Conservation (phyloP, 495 filamentous ascomycete species). For the Hypoxylon crocopeplum region DNA sequence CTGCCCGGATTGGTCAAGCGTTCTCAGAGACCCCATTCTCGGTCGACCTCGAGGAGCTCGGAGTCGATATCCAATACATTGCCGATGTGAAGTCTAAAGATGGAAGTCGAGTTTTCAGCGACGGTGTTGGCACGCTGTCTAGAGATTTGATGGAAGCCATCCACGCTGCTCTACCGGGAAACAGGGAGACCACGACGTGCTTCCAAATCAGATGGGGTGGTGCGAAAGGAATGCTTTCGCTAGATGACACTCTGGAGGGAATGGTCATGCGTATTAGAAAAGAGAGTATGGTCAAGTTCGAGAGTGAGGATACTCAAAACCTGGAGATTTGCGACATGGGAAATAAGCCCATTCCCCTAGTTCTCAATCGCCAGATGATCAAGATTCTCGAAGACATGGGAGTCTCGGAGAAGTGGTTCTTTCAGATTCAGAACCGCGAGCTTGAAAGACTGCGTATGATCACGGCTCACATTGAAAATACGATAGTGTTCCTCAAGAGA, state of each 20-base stretch:
- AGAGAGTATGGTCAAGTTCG: constrained; percentile 81
- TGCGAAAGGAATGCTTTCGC: constrained; percentile 75
- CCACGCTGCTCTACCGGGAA: constrained; percentile 51
- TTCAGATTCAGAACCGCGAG: constrained; percentile 63
- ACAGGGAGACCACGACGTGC: constrained; percentile 59
- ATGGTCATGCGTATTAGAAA: constrained; percentile 61
- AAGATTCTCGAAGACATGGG: constrained; percentile 81
- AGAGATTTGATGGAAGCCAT: constrained; percentile 59
- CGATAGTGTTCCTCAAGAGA: constrained; percentile 65
- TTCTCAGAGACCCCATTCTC: constrained; percentile 77
- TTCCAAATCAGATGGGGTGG: constrained; percentile 76
- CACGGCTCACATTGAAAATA: constrained; percentile 60
- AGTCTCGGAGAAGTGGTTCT: constrained; percentile 62
- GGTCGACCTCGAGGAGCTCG: constrained; percentile 47
- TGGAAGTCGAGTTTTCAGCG: constrained; percentile 69
- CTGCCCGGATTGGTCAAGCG: constrained; percentile 82
- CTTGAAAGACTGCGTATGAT: constrained; percentile 63
- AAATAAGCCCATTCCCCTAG: constrained; percentile 67
- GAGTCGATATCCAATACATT: constrained; percentile 45
- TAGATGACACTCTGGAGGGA: constrained; percentile 65
- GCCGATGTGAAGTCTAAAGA: constrained; percentile 46
- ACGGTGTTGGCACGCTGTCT: constrained; percentile 80
- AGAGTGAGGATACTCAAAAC: constrained; percentile 54
- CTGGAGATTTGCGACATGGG: constrained; percentile 79
- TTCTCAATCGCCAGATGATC: constrained; percentile 78